Evolutionary conservation across 345 rosid species (phyloP), one percentile per base, ranked within the genome.

Genomic region (Pelargonium nanum): DNA sequence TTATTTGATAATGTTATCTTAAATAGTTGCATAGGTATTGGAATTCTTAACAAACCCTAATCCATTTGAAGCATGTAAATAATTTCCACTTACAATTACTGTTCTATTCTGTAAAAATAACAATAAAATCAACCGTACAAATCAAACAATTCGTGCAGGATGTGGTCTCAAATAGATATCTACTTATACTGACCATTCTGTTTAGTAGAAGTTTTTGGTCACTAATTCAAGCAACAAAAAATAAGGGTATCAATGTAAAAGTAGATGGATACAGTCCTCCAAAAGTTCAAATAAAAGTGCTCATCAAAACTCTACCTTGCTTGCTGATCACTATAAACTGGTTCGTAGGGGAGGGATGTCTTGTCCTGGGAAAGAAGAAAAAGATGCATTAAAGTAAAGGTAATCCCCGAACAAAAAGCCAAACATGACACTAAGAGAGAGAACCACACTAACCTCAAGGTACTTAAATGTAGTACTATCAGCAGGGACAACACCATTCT

Each of bases 401-500:
- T n/a, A n/a, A n/a, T n/a, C n/a, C n/a, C n/a, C n/a, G n/a, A n/a
- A n/a, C n/a, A n/a, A n/a, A n/a, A n/a, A n/a, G n/a, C n/a, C n/a
- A 24, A 55, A 54, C 28, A 57, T 22, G 9, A 56, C 13, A 26
- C 19, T 17, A 64, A 45, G 48, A 25, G 32, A 26, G 22, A 53
- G 10, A 15, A 22, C 6, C 55, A 50, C 51, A 15, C 71, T 68
- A 53, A 89, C 99, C 96, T 89, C 89, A 61, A 93, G 87, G 67
- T 93, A 93, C 75, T 87, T 79, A 63, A 81, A 84, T 60, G 99
- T 93, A 4, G 90, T 93, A 72, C 78, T 72, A 74, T 93, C 99
- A 67, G 97, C 91, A 19, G 97, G 96, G 60, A 93, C 78, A 53
- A 93, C 85, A 56, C 99, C 99, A 64, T 93, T 93, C 81, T 89